phyloP scores from a whole-genome alignment of 2,329 filamentous ascomycete genomes.

The Nigrospora oryzae region DNA sequence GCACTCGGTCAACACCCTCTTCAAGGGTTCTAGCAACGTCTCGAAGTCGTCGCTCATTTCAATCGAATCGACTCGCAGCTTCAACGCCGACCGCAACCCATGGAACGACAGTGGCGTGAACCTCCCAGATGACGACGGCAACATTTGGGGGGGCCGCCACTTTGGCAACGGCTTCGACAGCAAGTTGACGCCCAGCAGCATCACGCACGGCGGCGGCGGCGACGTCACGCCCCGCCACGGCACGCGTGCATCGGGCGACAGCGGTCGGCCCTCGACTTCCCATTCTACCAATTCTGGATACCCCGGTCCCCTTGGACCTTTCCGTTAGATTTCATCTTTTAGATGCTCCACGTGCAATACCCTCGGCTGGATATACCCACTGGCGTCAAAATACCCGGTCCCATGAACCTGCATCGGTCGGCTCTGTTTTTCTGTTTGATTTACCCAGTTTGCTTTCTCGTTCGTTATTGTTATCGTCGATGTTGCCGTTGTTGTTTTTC shows the following conservation, averaged over 20 bases:
- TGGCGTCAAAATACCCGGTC: constrained; percentile 50
- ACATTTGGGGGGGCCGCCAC: constrained; percentile 53
- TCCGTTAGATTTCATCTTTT: constrained; percentile 62
- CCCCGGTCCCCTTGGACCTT: constrained; percentile 85
- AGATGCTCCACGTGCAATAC: constrained; percentile 45
- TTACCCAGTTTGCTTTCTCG: constrained; percentile 17
- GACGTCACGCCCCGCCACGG: constrained; percentile 79
- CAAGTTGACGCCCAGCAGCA: constrained; percentile 47
- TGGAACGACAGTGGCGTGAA: constrained; percentile 99
- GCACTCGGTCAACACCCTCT: constrained; percentile 77
- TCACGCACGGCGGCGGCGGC: constrained; percentile 65
- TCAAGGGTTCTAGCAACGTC: constrained; percentile 84
- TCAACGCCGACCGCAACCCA: constrained; percentile 84
- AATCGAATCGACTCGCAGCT: constrained; percentile 89
- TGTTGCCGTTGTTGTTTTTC: constrained; percentile 8
- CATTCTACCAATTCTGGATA: constrained; percentile 95
- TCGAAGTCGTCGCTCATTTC: constrained; percentile 95
- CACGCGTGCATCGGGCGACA: constrained; percentile 78
- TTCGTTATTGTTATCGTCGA: constrained; percentile 11
- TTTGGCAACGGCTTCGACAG: constrained; percentile 57
- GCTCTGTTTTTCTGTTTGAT: constrained; percentile 26
- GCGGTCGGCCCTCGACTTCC: constrained; percentile 86
- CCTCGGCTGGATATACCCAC: constrained; percentile 54
- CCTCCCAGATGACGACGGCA: constrained; percentile 74
- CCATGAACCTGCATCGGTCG: constrained; percentile 35